Evolutionary conservation across 164 flowering plant species (phyloP), one percentile per base, ranked within the genome.

Genomic region (Nelumbo lutea): DNA sequence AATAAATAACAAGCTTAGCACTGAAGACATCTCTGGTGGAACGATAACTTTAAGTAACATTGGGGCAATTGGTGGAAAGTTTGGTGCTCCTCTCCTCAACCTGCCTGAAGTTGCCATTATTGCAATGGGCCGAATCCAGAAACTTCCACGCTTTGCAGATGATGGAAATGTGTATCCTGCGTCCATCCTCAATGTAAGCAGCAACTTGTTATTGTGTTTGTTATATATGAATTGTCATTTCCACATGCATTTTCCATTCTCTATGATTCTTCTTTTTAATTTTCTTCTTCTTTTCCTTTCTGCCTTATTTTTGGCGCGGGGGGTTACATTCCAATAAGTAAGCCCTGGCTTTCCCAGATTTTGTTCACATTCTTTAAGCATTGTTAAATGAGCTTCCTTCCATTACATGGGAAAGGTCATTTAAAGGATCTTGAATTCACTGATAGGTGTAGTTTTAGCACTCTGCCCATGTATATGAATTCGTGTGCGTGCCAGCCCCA

Each of bases 1-100:
- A 57, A 59, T 66, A 63, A 84, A 79, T 40, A 95, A 92, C 82
- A 92, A 89, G 83, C 93, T 95, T 51, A 77, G 73, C 72, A 80
- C 89, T 9, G 89, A 76, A 62, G 98, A 92, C 82, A 77, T 92
- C 69, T 77, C 88, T 58, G 96, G 89, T 68, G 98, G 99, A 72
- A 92, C 99, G 13, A 89, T 90, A 72, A 89, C 97, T 61, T 45
- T 95, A 64, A 92, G 98, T 83, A 95, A 95, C 77, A 92, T 95
- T 46, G 99, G 99, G 71, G 85, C 98, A 59, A 89, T 95, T 67
- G 99, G 99, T 66, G 99, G 99, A 53, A 90, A 88, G 73, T 88
- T 84, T 74, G 98, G 98, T 56, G 79, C 89, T 9, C 97, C 99
- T 1, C 81, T 95, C 41, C 80, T 95, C 72, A 95, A 95, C 78